Evolutionary conservation across 2,329 filamentous ascomycete genomes (phyloP), one percentile per base, ranked within the genome.

Genomic region (Arthrinium puccinioides): DNA sequence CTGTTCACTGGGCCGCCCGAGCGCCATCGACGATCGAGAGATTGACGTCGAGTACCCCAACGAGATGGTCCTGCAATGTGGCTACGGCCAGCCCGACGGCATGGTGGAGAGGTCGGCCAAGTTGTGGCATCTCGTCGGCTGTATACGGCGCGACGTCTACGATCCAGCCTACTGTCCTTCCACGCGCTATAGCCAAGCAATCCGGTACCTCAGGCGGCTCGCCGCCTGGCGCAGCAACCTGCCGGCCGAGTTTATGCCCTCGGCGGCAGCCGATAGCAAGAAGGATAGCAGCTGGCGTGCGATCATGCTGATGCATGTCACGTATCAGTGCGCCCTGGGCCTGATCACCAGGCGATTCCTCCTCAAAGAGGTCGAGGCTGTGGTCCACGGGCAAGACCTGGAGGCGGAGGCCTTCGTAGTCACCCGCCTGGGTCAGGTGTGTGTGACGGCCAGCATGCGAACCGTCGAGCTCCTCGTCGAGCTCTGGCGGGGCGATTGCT

Each of bases 301-400:
- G 28, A 38, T 51, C 14, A 38, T 43, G 16, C 9, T 54, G 29
- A 46, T 57, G n/a, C 48, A 54, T 29, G 19, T 56, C 14, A 51
- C 48, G 32, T 53, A 54, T 36, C 48, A 55, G 16, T 49, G 54
- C 29, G 39, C 44, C 1, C 39, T 56, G 5, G 44, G 39, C 14
- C 49, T 55, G 29, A 40, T 56, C 14, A 50, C 48, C 6, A 49
- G 53, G 2, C 54, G 53, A 5, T 56, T 57, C 40, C 41, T 55
- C 14, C 43, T 51, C 13, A 37, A 45, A 23, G 42, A 42, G 10
- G 44, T 52, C 5, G 39, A 47, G 20, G 44, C 45, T 9, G 25
- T 15, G 6, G 31, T 39, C n/a, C 39, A 33, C 14, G 41, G 35
- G 4, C 9, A 32, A 2, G 21, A 38, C 7, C 40, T 50, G 3